phyloP scores from a whole-genome alignment of 2,329 filamentous ascomycete species.

The Coniochaeta ligniaria region DNA sequence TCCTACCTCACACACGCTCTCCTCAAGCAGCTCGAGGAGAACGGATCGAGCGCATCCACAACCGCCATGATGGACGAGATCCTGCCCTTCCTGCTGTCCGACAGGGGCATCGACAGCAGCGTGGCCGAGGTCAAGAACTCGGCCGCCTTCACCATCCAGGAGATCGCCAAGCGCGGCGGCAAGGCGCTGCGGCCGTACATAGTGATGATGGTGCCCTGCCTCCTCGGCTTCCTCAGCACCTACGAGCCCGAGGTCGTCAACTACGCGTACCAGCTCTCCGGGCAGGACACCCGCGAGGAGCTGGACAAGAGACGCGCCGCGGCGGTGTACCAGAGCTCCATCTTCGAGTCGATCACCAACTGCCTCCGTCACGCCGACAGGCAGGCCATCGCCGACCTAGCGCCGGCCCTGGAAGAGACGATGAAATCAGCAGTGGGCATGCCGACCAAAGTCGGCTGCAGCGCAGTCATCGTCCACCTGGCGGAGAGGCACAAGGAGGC shows the following conservation, averaged over 20 bases:
- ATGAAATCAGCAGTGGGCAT: constrained; percentile 85
- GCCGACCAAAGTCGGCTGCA: constrained; percentile 89
- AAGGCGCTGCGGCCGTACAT: constrained; percentile 73
- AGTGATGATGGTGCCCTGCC: constrained; percentile 70
- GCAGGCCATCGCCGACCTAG: constrained; percentile 66
- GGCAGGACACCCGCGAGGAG: constrained; percentile 79
- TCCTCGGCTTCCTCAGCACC: constrained; percentile 76
- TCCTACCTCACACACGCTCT: constrained; percentile 78
- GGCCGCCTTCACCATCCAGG: constrained; percentile 73
- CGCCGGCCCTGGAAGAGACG: constrained; percentile 64
- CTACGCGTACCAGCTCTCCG: constrained; percentile 84
- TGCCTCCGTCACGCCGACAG: constrained; percentile 80
- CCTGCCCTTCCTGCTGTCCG: constrained; percentile 82
- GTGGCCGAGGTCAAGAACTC: constrained; percentile 84
- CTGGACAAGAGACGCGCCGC: constrained; percentile 82
- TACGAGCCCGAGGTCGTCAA: constrained; percentile 87
- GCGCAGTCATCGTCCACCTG: constrained; percentile 75
- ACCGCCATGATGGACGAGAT: constrained; percentile 78
- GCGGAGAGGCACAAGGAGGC: constrained; percentile 71
- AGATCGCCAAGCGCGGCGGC: constrained; percentile 87
- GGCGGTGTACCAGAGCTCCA: constrained; percentile 76
- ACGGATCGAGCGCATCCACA: constrained; percentile 62
- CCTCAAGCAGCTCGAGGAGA: constrained; percentile 77
- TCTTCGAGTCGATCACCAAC: constrained; percentile 87
- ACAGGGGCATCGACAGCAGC: constrained; percentile 81